Evolutionary conservation across 2,329 filamentous ascomycete genomes (phyloP).

Genomic region (Stagonosporopsis rhizophila): DNA sequence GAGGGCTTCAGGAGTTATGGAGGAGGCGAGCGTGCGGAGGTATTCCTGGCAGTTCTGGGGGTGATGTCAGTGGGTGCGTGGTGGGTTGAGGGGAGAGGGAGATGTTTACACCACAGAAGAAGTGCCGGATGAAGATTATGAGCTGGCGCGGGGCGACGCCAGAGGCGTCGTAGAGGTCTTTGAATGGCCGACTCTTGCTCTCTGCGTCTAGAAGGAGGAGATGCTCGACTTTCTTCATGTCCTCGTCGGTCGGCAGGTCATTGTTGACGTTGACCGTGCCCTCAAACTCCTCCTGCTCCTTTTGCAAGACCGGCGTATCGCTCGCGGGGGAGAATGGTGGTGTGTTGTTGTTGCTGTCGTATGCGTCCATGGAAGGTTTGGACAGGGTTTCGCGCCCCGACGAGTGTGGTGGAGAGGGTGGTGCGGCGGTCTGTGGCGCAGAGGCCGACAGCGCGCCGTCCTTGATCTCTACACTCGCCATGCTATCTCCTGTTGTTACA

Average conservation of each 20-base stretch:
- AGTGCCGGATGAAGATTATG: slow-evolving; percentile 78
- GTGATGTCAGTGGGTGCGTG: slow-evolving; percentile 20
- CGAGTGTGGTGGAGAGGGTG: slow-evolving; percentile 37
- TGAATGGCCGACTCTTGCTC: slow-evolving; percentile 47
- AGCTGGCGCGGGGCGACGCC: slow-evolving; percentile 60
- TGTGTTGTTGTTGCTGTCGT: slow-evolving; percentile 25
- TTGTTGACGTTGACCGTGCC: slow-evolving; percentile 49
- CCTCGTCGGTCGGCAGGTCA: slow-evolving; percentile 42
- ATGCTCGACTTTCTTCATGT: slow-evolving; percentile 39
- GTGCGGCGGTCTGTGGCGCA: slow-evolving; percentile 20
- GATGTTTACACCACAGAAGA: slow-evolving; percentile 76
- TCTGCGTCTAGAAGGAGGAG: slow-evolving; percentile 47
- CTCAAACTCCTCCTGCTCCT: slow-evolving; percentile 43
- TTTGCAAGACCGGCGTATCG: slow-evolving; percentile 40
- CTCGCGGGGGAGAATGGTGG: slow-evolving; percentile 45
- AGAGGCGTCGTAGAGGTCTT: slow-evolving; percentile 45
- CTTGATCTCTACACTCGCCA: slow-evolving; percentile 29
- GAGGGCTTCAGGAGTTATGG: slow-evolving; percentile 58
- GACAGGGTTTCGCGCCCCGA: slow-evolving; percentile 23
- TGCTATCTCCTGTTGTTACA: no score
- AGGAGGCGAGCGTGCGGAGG: slow-evolving; percentile 66
- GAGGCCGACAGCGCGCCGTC: slow-evolving; percentile 15
- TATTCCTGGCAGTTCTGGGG: slow-evolving; percentile 78
- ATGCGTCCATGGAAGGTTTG: slow-evolving; percentile 28
- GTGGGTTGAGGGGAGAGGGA: not conserved